Conservation (phyloP, 345 rosid species). For the Camelina hispida region DNA sequence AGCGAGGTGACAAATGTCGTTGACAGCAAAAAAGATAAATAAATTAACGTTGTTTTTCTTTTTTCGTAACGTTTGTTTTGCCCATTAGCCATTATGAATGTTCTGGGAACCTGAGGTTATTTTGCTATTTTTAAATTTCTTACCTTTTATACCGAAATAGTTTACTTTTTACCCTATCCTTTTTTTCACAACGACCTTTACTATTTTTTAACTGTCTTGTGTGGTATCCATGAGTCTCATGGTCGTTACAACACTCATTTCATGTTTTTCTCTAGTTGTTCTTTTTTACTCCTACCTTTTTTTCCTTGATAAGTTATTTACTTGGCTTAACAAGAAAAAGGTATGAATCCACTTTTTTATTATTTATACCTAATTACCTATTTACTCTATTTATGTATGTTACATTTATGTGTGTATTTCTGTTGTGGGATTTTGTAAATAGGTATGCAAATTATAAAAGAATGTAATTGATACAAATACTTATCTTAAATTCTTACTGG, state of each 20-base stretch:
- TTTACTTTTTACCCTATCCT: background rate
- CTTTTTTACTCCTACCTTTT: background rate
- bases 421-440: background rate
- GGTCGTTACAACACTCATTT: conserved; percentile 40
- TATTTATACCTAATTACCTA: no score
- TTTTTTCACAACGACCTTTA: background rate
- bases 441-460: background rate
- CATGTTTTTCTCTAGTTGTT: conserved; percentile 24
- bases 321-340: background rate
- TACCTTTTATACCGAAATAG: background rate
- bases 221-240: conserved; percentile 27
- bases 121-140: background rate
- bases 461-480: background rate
- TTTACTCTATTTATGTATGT: background rate
- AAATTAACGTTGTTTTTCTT: background rate
- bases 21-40: background rate
- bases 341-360: no score
- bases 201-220: conserved; percentile 19
- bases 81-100: background rate
- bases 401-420: background rate
- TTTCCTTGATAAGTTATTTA: conserved; percentile 11
- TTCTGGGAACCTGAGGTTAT: no score
- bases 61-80: no score
- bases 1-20: background rate
- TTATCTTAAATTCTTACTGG: background rate